Evolutionary conservation across 2,329 filamentous ascomycete species (phyloP).

Genomic region (Claviceps paspali): DNA sequence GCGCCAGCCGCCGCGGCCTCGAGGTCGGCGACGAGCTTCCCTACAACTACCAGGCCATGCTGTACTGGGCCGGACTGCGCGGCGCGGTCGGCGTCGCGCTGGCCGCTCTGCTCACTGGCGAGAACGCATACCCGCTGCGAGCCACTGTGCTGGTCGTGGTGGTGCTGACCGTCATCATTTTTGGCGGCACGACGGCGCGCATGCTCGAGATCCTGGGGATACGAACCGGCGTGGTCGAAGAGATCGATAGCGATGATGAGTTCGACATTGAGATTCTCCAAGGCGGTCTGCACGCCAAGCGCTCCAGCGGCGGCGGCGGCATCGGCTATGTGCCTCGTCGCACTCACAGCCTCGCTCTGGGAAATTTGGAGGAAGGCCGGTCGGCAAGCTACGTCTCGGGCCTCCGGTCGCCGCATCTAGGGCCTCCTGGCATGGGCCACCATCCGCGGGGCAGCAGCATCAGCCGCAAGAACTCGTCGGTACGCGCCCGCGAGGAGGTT

Average conservation of each 20-base stretch:
- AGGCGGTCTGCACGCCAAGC: slow-evolving; percentile 64
- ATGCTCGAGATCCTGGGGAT: slow-evolving; percentile 99
- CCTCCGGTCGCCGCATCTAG: slow-evolving; percentile 31
- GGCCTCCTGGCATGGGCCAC: slow-evolving; percentile 21
- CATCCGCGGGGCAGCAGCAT: slow-evolving; percentile 33
- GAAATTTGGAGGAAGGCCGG: slow-evolving; percentile 29
- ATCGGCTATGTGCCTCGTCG: slow-evolving; percentile 63
- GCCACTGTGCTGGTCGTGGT: slow-evolving; percentile 97
- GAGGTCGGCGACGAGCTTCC: slow-evolving; percentile 79
- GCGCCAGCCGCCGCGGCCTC: slow-evolving; percentile 56
- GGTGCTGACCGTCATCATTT: slow-evolving; percentile 95
- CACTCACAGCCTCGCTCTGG: slow-evolving; percentile 44
- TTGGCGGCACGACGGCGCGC: slow-evolving; percentile 88
- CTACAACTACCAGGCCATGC: slow-evolving; percentile 95
- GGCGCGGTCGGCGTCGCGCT: slow-evolving; percentile 92
- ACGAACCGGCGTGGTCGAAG: slow-evolving; percentile 86
- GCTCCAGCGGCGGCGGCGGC: slow-evolving; percentile 54
- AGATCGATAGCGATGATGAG: slow-evolving; percentile 94
- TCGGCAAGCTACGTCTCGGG: slow-evolving; percentile 38
- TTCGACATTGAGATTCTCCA: slow-evolving; percentile 82
- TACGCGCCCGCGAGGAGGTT: slow-evolving; percentile 26
- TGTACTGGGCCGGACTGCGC: slow-evolving; percentile 96
- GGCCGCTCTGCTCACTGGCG: slow-evolving; percentile 72
- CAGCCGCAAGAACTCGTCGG: slow-evolving; percentile 35
- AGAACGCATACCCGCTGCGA: slow-evolving; percentile 67